Percentiles rank a stretch among this genome's conserved stretches.
These are phyloP conservation scores for Candida glaebosa DNA, from an alignment of 805 yeast species.

Conservation along the genomic window DNA sequence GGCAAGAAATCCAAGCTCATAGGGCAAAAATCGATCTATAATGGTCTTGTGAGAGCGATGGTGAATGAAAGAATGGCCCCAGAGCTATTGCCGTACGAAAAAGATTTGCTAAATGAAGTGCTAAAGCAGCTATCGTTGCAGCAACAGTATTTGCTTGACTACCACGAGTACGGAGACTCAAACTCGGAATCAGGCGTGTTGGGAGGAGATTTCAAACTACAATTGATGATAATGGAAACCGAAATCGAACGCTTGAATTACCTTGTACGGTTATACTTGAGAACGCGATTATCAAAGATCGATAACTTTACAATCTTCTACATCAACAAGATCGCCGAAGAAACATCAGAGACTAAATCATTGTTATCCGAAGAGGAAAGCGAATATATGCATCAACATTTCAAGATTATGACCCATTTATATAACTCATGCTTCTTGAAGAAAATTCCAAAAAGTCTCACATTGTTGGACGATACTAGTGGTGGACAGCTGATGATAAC, in stretches of 20 bases:
- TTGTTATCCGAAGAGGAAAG: slow-evolving; percentile 57
- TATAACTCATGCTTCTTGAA: slow-evolving; percentile 66
- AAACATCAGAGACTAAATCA: slow-evolving; percentile 4
- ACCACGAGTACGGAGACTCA: slow-evolving; percentile 67
- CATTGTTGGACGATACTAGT: slow-evolving; percentile 70
- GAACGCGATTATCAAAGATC: slow-evolving; percentile 73
- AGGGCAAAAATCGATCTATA: slow-evolving; percentile 28
- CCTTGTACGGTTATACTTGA: slow-evolving; percentile 72
- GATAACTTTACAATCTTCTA: slow-evolving; percentile 67
- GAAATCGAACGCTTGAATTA: slow-evolving; percentile 87
- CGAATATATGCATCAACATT: slow-evolving; percentile 66
- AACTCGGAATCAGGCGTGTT: slow-evolving; percentile 38
- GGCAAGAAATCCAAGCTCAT: background rate
- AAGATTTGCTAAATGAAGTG: slow-evolving; percentile 53
- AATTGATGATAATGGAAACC: slow-evolving; percentile 81
- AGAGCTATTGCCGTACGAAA: slow-evolving; percentile 75
- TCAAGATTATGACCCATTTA: slow-evolving; percentile 57
- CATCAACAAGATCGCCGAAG: slow-evolving; percentile 26
- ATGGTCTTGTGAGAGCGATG: slow-evolving; percentile 63
- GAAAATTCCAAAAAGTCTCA: slow-evolving; percentile 64
- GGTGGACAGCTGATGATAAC: slow-evolving; percentile 67
- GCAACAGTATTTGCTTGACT: slow-evolving; percentile 70
- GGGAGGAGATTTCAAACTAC: slow-evolving; percentile 60
- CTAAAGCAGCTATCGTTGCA: slow-evolving; percentile 61
- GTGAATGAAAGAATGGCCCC: slow-evolving; percentile 83